phyloP scores from a whole-genome alignment of 2,329 filamentous ascomycete species.

The Aspergillus udagawae region DNA sequence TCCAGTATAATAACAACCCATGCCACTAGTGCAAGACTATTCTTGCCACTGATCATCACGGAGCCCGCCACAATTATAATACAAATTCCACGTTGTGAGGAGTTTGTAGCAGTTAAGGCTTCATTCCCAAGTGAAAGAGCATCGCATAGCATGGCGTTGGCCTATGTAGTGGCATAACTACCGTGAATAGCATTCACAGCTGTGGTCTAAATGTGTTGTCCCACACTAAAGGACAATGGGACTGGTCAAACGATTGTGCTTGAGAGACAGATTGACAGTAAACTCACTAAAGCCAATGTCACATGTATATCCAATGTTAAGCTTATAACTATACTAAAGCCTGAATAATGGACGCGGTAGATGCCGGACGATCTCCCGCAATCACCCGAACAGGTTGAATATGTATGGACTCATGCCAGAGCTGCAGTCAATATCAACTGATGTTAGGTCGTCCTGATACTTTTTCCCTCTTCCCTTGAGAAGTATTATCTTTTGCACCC shows the following conservation, averaged over 20 bases:
- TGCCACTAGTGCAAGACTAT: neutral
- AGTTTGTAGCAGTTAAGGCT: neutral
- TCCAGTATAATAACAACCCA: neutral
- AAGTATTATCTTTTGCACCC: neutral
- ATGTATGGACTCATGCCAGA: neutral
- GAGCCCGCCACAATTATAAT: neutral
- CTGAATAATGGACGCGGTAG: neutral
- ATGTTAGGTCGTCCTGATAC: neutral
- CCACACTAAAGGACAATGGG: neutral
- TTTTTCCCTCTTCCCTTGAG: neutral
- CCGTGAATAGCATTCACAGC: neutral
- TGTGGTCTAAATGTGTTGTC: neutral
- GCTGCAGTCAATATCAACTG: neutral
- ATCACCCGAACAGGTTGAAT: neutral
- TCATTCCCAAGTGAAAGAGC: neutral
- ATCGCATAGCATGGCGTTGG: neutral
- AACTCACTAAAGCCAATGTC: neutral
- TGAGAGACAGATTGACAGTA: neutral
- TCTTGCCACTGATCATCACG: neutral
- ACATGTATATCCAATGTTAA: neutral
- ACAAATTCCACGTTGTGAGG: neutral
- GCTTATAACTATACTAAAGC: neutral
- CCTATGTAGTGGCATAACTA: neutral
- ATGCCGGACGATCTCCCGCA: neutral
- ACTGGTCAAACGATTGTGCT: neutral